Conservation (phyloP, 768 basidiomycete species). For the Boletus huronensis region DNA sequence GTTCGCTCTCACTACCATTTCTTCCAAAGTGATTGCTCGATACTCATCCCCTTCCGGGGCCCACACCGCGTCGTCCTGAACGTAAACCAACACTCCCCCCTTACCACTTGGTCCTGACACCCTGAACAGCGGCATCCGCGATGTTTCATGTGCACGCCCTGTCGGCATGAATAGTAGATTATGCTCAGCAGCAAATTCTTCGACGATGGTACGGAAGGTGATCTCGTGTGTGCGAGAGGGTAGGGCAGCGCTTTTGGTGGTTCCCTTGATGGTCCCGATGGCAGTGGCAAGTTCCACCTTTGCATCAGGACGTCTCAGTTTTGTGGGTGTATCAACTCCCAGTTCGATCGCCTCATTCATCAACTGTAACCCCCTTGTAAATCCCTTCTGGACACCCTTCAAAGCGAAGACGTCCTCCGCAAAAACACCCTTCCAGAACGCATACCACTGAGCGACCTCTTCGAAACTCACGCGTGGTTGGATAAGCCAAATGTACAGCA, state of each 20-base stretch:
- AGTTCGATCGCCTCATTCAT: conserved; percentile 94
- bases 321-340: conserved; percentile 69
- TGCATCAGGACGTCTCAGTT: conserved; percentile 66
- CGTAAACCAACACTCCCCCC: conserved; percentile 85
- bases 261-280: conserved; percentile 27
- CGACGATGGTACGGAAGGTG: conserved; percentile 90
- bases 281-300: conserved; percentile 41
- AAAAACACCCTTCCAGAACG: conserved; percentile 81
- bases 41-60: conserved; percentile 64
- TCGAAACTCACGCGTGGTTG: conserved; percentile 84
- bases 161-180: conserved; percentile 89
- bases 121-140: conserved; percentile 86
- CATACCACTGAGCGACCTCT: conserved; percentile 92
- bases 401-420: conserved; percentile 65
- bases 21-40: conserved; percentile 79
- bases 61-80: conserved; percentile 94
- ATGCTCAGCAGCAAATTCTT: conserved; percentile 80
- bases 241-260: conserved; percentile 33
- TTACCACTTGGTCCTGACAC: conserved; percentile 82
- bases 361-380: conserved; percentile 83
- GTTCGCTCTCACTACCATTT: conserved; percentile 74
- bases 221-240: conserved; percentile 71
- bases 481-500: conserved; percentile 89
- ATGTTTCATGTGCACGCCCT: conserved; percentile 78
- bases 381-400: conserved; percentile 69